Percentiles rank a stretch among this genome's conserved stretches.
Evolutionary conservation across 208 protist genomes (phyloP).

Genomic region (Wallacemonas sp.): DNA sequence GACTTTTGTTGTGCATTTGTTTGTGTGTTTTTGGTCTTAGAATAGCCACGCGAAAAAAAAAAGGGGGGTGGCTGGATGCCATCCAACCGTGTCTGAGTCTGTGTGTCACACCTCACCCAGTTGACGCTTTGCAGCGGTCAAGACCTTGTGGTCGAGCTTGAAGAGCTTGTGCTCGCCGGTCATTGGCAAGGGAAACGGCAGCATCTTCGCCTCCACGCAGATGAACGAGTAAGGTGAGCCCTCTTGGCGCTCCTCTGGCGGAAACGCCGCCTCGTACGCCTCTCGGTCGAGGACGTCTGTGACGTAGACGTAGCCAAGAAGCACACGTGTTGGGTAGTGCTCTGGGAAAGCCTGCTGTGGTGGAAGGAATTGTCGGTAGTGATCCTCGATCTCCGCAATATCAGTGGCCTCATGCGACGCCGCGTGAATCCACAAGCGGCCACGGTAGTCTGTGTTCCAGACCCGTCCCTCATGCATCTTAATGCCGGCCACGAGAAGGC

Average conservation of each 20-base stretch:
- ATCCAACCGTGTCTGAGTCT: background rate
- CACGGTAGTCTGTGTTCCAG: conserved; percentile 87
- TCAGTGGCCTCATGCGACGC: conserved; percentile 62
- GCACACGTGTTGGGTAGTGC: conserved; percentile 88
- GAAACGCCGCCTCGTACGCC: conserved; percentile 55
- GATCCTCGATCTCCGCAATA: conserved; percentile 71
- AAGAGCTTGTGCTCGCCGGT: conserved; percentile 91
- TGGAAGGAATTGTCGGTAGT: conserved; percentile 65
- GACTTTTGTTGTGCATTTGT: background rate
- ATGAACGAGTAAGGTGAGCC: conserved; percentile 89
- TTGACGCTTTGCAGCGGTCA: conserved; percentile 73
- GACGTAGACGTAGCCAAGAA: conserved; percentile 91
- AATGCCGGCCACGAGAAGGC: conserved; percentile 89
- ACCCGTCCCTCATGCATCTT: conserved; percentile 91
- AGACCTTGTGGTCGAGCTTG: conserved; percentile 72
- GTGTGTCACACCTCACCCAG: conserved; percentile 48
- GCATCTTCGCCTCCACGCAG: conserved; percentile 67
- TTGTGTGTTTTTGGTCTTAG: background rate
- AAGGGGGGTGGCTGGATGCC: no score
- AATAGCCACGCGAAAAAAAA: no score
- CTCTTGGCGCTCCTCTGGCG: conserved; percentile 68
- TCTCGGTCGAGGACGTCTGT: conserved; percentile 73
- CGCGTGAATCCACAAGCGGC: conserved; percentile 92
- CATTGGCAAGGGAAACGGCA: conserved; percentile 90
- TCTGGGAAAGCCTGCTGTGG: conserved; percentile 63